Conservation (phyloP, 2,329 filamentous ascomycete species). For the Trichoderma oligosporum region DNA sequence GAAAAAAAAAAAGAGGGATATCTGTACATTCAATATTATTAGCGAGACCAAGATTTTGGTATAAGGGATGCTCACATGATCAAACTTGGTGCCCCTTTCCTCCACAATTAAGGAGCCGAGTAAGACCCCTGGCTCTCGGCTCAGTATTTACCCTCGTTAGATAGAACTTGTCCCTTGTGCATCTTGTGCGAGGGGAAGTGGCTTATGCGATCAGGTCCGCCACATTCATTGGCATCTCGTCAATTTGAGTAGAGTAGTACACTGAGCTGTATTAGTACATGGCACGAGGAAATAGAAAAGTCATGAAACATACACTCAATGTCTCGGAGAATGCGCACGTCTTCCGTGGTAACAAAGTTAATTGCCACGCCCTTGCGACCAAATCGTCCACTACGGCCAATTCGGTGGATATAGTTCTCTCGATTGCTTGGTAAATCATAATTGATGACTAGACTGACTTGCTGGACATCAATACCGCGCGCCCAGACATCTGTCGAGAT, state of each 20-base stretch:
- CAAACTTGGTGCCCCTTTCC: slow-evolving; percentile 21
- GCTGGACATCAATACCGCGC: slow-evolving; percentile 96
- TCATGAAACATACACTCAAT: slow-evolving; percentile 70
- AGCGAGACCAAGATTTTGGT: background rate
- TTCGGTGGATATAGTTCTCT: slow-evolving; percentile 99
- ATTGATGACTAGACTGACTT: slow-evolving; percentile 97
- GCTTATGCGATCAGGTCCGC: slow-evolving; percentile 55
- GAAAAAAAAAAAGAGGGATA: background rate
- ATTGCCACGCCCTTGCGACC: slow-evolving; percentile 98
- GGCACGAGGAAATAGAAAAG: background rate
- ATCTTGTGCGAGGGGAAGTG: background rate
- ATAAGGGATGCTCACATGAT: slow-evolving; percentile 18
- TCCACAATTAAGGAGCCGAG: slow-evolving; percentile 17
- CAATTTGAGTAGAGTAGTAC: slow-evolving; percentile 94
- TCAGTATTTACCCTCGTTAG: background rate
- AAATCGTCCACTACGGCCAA: slow-evolving; percentile 91
- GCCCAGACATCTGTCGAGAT: slow-evolving; percentile 99
- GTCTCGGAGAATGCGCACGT: slow-evolving; percentile 93
- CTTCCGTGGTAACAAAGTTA: slow-evolving; percentile 98
- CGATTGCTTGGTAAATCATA: slow-evolving; percentile 97
- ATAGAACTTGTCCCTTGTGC: background rate
- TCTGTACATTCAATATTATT: slow-evolving; percentile 3
- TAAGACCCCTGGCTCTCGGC: slow-evolving; percentile 13
- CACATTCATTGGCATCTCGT: slow-evolving; percentile 98
- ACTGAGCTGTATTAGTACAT: slow-evolving; percentile 45